phyloP scores from a whole-genome alignment of 2,329 filamentous ascomycete genomes.

The Phyllosticta ampelicida region DNA sequence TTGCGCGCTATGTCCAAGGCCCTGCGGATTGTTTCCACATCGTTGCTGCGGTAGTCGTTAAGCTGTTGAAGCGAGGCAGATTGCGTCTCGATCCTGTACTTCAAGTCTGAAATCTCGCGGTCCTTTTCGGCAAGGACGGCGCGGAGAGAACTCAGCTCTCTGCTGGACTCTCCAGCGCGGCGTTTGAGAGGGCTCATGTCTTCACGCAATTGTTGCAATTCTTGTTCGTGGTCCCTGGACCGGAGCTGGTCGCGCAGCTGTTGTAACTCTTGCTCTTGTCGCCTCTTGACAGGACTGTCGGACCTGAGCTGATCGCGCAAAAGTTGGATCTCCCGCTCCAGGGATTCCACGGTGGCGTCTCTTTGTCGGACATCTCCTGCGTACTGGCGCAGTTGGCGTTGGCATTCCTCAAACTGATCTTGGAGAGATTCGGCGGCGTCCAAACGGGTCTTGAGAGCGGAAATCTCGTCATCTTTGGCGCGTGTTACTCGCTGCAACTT shows the following conservation, averaged over 20 bases:
- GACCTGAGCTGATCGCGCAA: slow-evolving; percentile 18
- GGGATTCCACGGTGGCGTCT: slow-evolving; percentile 20
- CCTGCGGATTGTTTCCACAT: slow-evolving; percentile 2
- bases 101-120: slow-evolving; percentile 20
- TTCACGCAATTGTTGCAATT: slow-evolving; percentile 7
- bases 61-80: slow-evolving; percentile 21
- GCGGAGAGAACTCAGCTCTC: slow-evolving; percentile 22
- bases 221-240: slow-evolving; percentile 6
- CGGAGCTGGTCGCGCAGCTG: slow-evolving; percentile 20
- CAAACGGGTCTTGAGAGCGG: slow-evolving; percentile 25
- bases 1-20: slow-evolving; percentile 2
- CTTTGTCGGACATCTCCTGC: slow-evolving; percentile 25
- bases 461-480: slow-evolving; percentile 29
- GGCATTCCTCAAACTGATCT: slow-evolving; percentile 27
- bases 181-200: slow-evolving; percentile 27
- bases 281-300: slow-evolving; percentile 24
- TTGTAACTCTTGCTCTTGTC: slow-evolving; percentile 21
- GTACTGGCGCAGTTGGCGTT: slow-evolving; percentile 24
- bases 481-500: slow-evolving; percentile 26
- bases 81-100: slow-evolving; percentile 24
- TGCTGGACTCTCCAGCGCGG: slow-evolving; percentile 23
- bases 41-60: slow-evolving; percentile 14
- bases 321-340: slow-evolving; percentile 6
- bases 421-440: slow-evolving; percentile 24
- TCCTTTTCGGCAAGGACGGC: slow-evolving; percentile 23